These are phyloP conservation scores for Lolium rigidum DNA, from an alignment of 176 grass and related monocot species.

Conservation along the genomic window DNA sequence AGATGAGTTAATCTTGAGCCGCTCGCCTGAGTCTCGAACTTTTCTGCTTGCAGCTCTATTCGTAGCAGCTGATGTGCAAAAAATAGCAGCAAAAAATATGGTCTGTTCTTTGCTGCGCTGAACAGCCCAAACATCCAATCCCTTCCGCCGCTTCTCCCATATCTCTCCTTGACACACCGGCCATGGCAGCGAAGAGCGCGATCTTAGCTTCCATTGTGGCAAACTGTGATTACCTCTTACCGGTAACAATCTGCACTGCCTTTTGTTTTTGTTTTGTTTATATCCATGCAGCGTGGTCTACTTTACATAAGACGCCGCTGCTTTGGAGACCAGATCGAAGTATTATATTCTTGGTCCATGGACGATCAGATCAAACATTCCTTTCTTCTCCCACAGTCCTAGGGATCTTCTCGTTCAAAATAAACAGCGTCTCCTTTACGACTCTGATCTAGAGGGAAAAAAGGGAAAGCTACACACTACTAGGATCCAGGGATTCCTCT, in stretches of 20 bases:
- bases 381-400: slow-evolving; percentile 36
- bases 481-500: slow-evolving; percentile 20
- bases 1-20: too few species aligned
- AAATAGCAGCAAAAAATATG: too few species aligned
- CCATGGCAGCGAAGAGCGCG: too few species aligned
- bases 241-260: neutral
- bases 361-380: slow-evolving; percentile 31
- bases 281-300: neutral
- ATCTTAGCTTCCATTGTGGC: too few species aligned
- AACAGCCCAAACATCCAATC: too few species aligned
- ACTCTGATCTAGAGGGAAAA: neutral
- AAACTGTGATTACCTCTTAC: too few species aligned
- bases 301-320: slow-evolving; percentile 9
- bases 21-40: too few species aligned
- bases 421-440: neutral
- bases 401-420: slow-evolving; percentile 55
- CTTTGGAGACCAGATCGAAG: neutral
- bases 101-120: too few species aligned
- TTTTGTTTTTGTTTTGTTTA: neutral
- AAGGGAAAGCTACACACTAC: neutral
- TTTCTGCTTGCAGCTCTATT: too few species aligned
- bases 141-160: too few species aligned
- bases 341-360: neutral
- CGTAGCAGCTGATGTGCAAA: too few species aligned
- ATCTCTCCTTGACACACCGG: too few species aligned